These are phyloP conservation scores for Clonostachys sp. DNA, from an alignment of 2,329 filamentous ascomycete species.

Conservation along the genomic window DNA sequence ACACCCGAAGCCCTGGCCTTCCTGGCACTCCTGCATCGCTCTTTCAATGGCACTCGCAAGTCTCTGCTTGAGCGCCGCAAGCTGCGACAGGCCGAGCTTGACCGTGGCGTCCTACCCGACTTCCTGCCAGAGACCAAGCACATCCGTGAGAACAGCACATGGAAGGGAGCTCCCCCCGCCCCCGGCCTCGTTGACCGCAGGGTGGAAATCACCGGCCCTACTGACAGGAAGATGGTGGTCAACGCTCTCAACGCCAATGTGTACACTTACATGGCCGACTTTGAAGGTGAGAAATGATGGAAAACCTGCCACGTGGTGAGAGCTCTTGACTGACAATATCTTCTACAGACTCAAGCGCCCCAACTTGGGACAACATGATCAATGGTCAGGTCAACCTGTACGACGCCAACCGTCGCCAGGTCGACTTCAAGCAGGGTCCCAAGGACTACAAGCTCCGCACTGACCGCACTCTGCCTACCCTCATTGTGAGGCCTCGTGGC, in stretches of 20 bases:
- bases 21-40: conserved; percentile 88
- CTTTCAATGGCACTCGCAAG: conserved; percentile 89
- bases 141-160: conserved; percentile 89
- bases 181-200: conserved; percentile 90
- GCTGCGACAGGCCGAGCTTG: conserved; percentile 85
- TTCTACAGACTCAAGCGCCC: conserved; percentile 72
- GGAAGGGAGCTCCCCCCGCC: conserved; percentile 88
- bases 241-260: conserved; percentile 95
- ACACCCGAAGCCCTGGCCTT: conserved; percentile 88
- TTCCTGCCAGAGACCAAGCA: conserved; percentile 95
- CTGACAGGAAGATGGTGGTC: conserved; percentile 98
- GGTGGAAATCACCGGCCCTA: conserved; percentile 95
- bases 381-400: conserved; percentile 97
- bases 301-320: conserved; percentile 4
- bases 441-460: conserved; percentile 98
- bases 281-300: conserved; percentile 66
- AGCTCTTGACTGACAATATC: conserved; percentile 6
- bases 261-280: conserved; percentile 99
- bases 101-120: conserved; percentile 83
- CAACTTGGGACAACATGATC: conserved; percentile 99
- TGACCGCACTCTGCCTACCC: conserved; percentile 77
- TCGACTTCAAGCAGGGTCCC: conserved; percentile 91
- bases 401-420: conserved; percentile 87
- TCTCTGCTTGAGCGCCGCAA: conserved; percentile 81
- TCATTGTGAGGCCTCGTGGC: conserved; percentile 90